Base-by-base conservation (phyloP, 2,329 filamentous ascomycete genomes). In the Diaporthe humulicola region DNA sequence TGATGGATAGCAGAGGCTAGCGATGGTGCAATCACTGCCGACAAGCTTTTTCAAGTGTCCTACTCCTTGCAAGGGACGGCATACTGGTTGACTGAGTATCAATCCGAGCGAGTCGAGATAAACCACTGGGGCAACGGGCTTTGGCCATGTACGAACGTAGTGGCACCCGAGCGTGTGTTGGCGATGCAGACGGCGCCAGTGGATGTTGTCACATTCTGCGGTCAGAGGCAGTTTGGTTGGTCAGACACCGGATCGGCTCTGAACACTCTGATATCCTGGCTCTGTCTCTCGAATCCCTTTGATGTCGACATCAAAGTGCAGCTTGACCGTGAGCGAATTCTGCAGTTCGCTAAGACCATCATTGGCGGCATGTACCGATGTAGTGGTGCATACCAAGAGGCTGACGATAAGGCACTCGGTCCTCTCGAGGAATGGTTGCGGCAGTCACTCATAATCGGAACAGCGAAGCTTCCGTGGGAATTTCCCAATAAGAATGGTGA, bases 161-260 rank as follows among this genome's bases (percentile, higher is more conserved):
- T 19, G 30, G 19, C 22, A 17, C 4, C 22, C 3, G 1, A 33
- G 2, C 9, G 1, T 15, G 14, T 33, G 0, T 19, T 66, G 42
- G 0, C 17, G 19, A 56, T 48, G 4, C 71, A 66, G n/a, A 57
- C 7, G 8, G 22, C 58, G 2, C 4, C 1, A 3, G 38, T 33
- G 4, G 73, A 52, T 2, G 1, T 1, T 22, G 52, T 72, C 15
- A 17, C 14, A 1, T 1, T 1, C 12, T 17, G 56, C 17, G 54
- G 52, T 6, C 3, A 52, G 2, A 57, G 70, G 7, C 66, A 61
- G 33, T 56, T 73, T 2, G 70, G 73, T 1, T 75, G 73, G 70
- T 33, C 70, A 3, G 60, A 75, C 36, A 67, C 15, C 12, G 10
- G 70, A 42, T 71, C 73, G 19, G 70, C 60, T n/a, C 7, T 66